These are phyloP conservation scores for Zhuliangozyma parablackwelliae DNA, from an alignment of 1,139 yeast species.

Conservation along the genomic window DNA sequence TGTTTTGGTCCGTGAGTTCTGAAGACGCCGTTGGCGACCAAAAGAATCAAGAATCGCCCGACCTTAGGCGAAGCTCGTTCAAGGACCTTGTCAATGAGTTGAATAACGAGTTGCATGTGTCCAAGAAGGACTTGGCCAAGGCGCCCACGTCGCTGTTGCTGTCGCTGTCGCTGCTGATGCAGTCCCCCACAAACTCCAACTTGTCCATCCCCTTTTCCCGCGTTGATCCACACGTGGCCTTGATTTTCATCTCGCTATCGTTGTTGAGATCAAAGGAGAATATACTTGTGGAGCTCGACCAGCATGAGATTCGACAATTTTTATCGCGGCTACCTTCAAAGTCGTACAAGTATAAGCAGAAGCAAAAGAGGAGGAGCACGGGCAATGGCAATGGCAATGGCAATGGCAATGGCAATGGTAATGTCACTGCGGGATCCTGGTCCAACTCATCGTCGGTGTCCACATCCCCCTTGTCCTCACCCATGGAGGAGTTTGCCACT, in stretches of 20 bases:
- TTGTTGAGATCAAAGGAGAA: slow-evolving; percentile 76
- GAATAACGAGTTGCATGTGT: slow-evolving; percentile 10
- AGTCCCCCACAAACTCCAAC: slow-evolving; percentile 3
- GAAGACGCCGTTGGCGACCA: slow-evolving; percentile 4
- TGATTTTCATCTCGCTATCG: slow-evolving; percentile 73
- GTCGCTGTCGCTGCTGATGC: too few relatives aligned
- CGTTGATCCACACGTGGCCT: slow-evolving; percentile 74
- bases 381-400: not conserved
- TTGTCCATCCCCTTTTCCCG: slow-evolving; percentile 54
- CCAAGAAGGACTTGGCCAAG: slow-evolving; percentile 1
- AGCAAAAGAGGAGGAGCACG: slow-evolving; percentile 7
- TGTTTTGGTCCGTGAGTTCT: slow-evolving; percentile 33
- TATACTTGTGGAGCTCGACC: slow-evolving; percentile 79
- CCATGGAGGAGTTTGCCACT: slow-evolving; percentile 6
- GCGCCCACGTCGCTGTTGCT: not conserved
- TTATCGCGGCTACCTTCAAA: slow-evolving; percentile 53
- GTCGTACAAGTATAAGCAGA: slow-evolving; percentile 28
- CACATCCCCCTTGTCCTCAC: slow-evolving; percentile 13
- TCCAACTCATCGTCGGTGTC: slow-evolving; percentile 7
- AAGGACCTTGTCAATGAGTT: slow-evolving; percentile 30
- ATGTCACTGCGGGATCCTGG: slow-evolving; percentile 1
- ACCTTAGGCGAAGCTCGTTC: slow-evolving; percentile 22
- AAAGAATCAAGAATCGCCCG: not conserved
- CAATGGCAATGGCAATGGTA: too few relatives aligned
- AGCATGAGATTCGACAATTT: slow-evolving; percentile 80